Evolutionary conservation across 768 basidiomycete species (phyloP), one percentile per base, ranked within the genome.

Genomic region (Leccinum sublutescens): DNA sequence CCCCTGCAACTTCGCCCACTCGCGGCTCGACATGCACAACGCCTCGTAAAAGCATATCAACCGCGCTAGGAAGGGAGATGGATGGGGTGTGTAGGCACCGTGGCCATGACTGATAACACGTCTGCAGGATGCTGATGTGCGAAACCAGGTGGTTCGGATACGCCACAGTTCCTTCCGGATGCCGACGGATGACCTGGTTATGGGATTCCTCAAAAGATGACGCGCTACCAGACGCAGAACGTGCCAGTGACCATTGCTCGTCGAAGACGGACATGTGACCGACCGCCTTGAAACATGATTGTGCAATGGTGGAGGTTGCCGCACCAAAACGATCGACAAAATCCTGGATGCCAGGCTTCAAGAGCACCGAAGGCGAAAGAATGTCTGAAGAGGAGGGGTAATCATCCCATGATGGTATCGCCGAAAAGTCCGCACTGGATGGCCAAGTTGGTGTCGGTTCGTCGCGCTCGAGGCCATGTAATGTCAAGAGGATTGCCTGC

Each of bases 221-320:
- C 62, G 80, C 82, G 4, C 50, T 71, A 9, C 64, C 55, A 19
- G 65, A 57, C 2, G 58, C 49, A 40, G 68, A 73, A 50, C 86
- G 84, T 19, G 83, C 78, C 54, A 82, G 77, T 0, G 84, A 81
- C 87, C 88, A 93, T 64, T 92, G 88, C 8, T 95, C 89, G 58
- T 97, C 94, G 57, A 93, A 87, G 31, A 95, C 78, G 15, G 87
- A 86, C 86, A 95, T 90, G 38, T 79, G 75, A 2, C 89, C 90
- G 7, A 92, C 83, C 4, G 80, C 70, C 56, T 85, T 83, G 66
- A 82, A 82, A 66, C 86, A 91, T 7, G 82, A 64, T 4, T 75
- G 75, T 0, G 87, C 82, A 49, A 95, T 80, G 43, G 75, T 74
- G 12, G 79, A 81, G 2, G 93, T 74, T 2, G 82, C 79, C 0